Evolutionary conservation across 2,329 filamentous ascomycete species (phyloP).

Genomic region (Lecanosticta acicola): DNA sequence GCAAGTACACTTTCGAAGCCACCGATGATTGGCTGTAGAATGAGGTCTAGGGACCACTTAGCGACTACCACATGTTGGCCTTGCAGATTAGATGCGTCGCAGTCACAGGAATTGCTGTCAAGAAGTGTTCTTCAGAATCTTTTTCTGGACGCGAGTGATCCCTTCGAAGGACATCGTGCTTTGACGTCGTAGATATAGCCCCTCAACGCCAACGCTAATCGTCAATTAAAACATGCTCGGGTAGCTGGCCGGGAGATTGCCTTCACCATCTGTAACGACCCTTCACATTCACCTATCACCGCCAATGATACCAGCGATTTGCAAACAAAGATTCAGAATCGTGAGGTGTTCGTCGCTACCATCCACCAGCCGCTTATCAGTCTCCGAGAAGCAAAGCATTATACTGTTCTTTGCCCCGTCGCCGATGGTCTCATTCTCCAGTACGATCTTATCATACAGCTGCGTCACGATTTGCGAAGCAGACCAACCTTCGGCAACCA

Average conservation of each 20-base stretch:
- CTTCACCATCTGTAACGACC: too few relatives aligned
- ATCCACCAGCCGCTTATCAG: conserved; percentile 90
- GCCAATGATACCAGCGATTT: conserved; percentile 46
- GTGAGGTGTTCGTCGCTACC: conserved; percentile 92
- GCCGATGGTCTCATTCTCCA: conserved; percentile 72
- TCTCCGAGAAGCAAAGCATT: conserved; percentile 81
- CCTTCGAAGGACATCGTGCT: too few relatives aligned
- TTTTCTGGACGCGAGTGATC: too few relatives aligned
- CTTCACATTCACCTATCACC: conserved; percentile 12
- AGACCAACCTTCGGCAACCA: conserved; percentile 96
- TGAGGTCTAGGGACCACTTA: too few relatives aligned
- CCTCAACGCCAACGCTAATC: background rate
- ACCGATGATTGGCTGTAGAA: too few relatives aligned
- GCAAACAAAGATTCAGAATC: conserved; percentile 76
- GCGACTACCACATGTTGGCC: too few relatives aligned
- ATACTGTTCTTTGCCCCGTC: conserved; percentile 89
- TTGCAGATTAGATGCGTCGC: too few relatives aligned
- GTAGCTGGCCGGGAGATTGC: background rate
- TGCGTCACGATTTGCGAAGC: conserved; percentile 81
- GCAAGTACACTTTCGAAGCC: too few relatives aligned
- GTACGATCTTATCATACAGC: conserved; percentile 73
- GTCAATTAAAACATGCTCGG: background rate
- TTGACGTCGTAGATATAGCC: background rate
- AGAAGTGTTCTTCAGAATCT: too few relatives aligned
- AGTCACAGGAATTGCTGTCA: too few relatives aligned